A percentile compares a stretch with the other conserved stretches of the same genome.
These are phyloP conservation scores for Datisca glomerata DNA, from an alignment of 306 rosid species.

Conservation along the genomic window DNA sequence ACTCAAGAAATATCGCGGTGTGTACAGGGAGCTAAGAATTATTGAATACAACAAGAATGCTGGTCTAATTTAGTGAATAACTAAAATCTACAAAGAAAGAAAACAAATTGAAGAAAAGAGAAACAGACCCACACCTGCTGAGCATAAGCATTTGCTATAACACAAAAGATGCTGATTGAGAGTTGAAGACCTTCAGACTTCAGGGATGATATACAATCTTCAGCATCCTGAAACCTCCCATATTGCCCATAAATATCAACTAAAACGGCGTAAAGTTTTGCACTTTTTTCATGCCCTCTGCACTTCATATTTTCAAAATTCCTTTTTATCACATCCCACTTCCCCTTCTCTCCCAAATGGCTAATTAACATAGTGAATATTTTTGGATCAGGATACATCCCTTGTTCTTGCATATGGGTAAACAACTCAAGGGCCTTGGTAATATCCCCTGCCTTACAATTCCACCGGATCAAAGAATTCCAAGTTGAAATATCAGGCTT, in stretches of 20 bases:
- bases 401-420: constrained; percentile 53
- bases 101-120: neutral
- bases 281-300: constrained; percentile 37
- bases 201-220: constrained; percentile 45
- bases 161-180: constrained; percentile 47
- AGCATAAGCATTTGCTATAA: constrained; percentile 68
- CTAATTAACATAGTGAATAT: constrained; percentile 53
- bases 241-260: constrained; percentile 74
- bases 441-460: constrained; percentile 45
- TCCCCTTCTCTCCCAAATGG: constrained; percentile 65
- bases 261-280: constrained; percentile 44
- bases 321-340: constrained; percentile 49
- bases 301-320: constrained; percentile 44
- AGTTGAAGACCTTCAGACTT: constrained; percentile 45
- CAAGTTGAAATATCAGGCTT: constrained; percentile 54
- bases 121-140: constrained; percentile 75
- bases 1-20: too few relatives aligned
- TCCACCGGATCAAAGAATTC: constrained; percentile 65
- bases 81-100: too few relatives aligned
- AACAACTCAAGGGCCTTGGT: constrained; percentile 42
- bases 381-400: constrained; percentile 77
- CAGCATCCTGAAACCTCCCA: constrained; percentile 51
- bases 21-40: too few relatives aligned
- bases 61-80: too few relatives aligned
- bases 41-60: too few relatives aligned